Conservation (phyloP, 441 rosid species). For the Brassica balearica region DNA sequence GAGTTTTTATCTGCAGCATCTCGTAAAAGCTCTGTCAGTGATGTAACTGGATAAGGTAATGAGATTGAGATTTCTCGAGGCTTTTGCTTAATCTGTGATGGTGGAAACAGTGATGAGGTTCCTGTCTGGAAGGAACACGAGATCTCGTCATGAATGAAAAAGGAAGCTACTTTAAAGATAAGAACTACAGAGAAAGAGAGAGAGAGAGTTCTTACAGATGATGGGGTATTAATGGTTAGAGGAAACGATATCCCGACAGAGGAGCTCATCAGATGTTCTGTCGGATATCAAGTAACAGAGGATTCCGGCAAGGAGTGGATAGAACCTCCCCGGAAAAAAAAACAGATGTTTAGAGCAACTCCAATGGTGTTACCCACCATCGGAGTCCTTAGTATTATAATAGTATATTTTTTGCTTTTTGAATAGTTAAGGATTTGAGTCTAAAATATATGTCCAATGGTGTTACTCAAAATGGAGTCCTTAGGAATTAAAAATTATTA, state of each 20-base stretch:
- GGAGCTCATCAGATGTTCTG: conserved; percentile 25
- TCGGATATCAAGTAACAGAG: conserved; percentile 3
- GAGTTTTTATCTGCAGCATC: conserved; percentile 38
- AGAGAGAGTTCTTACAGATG: conserved; percentile 33
- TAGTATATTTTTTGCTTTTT: too few species aligned
- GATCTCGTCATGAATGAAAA: not conserved
- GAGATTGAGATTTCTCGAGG: conserved; percentile 12
- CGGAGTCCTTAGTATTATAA: too few species aligned
- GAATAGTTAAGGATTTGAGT: too few species aligned
- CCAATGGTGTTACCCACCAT: too few species aligned
- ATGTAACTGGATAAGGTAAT: conserved; percentile 13
- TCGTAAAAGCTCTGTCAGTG: conserved; percentile 44
- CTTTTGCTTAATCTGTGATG: conserved; percentile 8
- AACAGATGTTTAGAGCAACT: conserved; percentile 6
- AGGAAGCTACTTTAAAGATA: not conserved
- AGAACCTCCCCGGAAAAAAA: conserved; percentile 25
- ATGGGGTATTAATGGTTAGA: conserved; percentile 20
- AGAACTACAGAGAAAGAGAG: not conserved
- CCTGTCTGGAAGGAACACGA: conserved; percentile 28
- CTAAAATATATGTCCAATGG: too few species aligned
- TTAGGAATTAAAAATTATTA: too few species aligned
- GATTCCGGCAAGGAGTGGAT: not conserved
- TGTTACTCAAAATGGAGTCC: too few species aligned
- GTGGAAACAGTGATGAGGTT: conserved; percentile 34
- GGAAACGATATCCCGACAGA: conserved; percentile 32